Evolutionary conservation across 768 basidiomycete species (phyloP).

Genomic region (Rossbeevera mucosa): DNA sequence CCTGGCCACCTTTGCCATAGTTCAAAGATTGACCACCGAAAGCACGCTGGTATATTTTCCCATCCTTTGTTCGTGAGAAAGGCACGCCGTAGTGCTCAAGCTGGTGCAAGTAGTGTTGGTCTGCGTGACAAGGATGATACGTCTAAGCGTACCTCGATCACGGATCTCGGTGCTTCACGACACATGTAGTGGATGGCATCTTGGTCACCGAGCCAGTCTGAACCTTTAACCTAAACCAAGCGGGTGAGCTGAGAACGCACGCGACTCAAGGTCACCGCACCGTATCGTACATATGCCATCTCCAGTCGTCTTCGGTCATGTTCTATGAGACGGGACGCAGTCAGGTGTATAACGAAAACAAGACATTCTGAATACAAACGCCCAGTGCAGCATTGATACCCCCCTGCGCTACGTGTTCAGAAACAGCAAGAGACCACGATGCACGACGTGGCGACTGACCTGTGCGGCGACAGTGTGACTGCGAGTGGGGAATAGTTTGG

Average conservation of each 20-base stretch:
- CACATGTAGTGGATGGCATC: constrained; percentile 99
- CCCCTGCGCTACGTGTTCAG: constrained; percentile 48
- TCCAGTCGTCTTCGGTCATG: constrained; percentile 99
- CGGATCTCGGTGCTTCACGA: constrained; percentile 89
- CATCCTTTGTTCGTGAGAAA: constrained; percentile 96
- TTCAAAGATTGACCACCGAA: constrained; percentile 98
- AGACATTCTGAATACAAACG: constrained; percentile 41
- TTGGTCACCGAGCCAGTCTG: constrained; percentile 99
- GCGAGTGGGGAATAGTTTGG: constrained; percentile 97
- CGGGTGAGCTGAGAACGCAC: constrained; percentile 13
- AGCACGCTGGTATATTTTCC: constrained; percentile 99
- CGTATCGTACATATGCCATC: constrained; percentile 98
- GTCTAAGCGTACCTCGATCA: constrained; percentile 66
- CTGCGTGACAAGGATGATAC: not conserved
- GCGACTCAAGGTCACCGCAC: constrained; percentile 40
- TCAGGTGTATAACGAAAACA: constrained; percentile 6
- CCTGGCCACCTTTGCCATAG: constrained; percentile 97
- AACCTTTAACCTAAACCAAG: constrained; percentile 83
- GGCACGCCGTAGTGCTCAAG: constrained; percentile 98
- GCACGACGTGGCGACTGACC: constrained; percentile 37
- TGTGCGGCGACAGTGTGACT: constrained; percentile 99
- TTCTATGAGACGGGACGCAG: constrained; percentile 46
- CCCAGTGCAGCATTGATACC: constrained; percentile 98
- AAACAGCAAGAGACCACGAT: not conserved
- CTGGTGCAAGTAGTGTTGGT: constrained; percentile 39